A percentile compares a stretch with the other conserved stretches of the same genome.
Conservation (phyloP, 495 filamentous ascomycete species). For the Parachaetomium inaequale region DNA sequence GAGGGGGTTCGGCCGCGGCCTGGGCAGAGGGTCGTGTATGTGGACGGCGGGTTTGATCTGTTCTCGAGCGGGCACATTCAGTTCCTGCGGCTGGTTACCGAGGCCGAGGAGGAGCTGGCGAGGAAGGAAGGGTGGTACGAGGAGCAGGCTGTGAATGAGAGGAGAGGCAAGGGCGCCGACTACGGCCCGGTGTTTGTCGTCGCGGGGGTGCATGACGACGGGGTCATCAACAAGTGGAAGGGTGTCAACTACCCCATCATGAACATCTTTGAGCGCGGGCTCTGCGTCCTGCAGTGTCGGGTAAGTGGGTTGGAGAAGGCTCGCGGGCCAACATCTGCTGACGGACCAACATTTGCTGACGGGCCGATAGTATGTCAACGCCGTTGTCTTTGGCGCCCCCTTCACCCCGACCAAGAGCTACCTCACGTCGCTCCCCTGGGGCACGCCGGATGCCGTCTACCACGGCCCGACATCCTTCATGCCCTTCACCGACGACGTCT, state of each 20-base stretch:
- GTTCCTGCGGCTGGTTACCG: constrained; percentile 73
- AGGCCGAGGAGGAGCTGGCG: constrained; percentile 65
- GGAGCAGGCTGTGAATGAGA: constrained; percentile 54
- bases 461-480: constrained; percentile 94
- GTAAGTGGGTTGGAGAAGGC: constrained; percentile 45
- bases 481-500: constrained; percentile 81
- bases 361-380: constrained; percentile 68
- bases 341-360: too few relatives aligned
- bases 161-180: constrained; percentile 62
- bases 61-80: constrained; percentile 97
- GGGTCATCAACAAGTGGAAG: constrained; percentile 92
- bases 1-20: constrained; percentile 61
- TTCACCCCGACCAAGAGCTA: constrained; percentile 76
- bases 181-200: constrained; percentile 81
- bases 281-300: constrained; percentile 91
- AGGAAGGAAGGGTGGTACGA: constrained; percentile 68
- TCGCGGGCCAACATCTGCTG: too few relatives aligned
- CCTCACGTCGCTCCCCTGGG: constrained; percentile 68
- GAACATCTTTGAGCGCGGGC: constrained; percentile 94
- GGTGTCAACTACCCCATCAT: constrained; percentile 98
- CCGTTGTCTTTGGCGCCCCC: constrained; percentile 83
- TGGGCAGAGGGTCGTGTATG: constrained; percentile 85
- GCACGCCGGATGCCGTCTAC: constrained; percentile 77
- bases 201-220: constrained; percentile 89
- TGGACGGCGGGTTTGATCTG: constrained; percentile 94